Evolutionary conservation across 768 basidiomycete species (phyloP).

Genomic region (Pleurotus giganteus): DNA sequence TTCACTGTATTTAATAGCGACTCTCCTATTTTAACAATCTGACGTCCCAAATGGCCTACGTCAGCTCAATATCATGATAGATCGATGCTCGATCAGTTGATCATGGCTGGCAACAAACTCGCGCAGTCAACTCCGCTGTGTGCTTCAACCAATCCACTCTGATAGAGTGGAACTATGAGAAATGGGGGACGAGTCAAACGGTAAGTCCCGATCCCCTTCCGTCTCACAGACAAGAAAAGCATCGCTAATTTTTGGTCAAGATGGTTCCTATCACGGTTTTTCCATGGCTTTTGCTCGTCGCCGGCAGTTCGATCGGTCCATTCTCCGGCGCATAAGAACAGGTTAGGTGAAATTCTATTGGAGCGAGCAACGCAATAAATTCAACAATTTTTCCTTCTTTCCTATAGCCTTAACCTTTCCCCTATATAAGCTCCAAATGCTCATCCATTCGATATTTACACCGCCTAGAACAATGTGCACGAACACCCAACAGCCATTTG

Average conservation of each 20-base stretch:
- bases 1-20: neutral
- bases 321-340: conserved; percentile 9
- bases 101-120: conserved; percentile 4
- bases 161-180: conserved; percentile 11
- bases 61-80: neutral
- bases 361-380: conserved; percentile 2
- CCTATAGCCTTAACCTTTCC: neutral
- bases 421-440: conserved; percentile 9
- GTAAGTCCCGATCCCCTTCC: conserved; percentile 8
- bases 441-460: conserved; percentile 1
- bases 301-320: conserved; percentile 8
- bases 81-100: conserved; percentile 9
- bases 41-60: neutral
- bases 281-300: conserved; percentile 10
- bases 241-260: conserved; percentile 6
- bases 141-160: conserved; percentile 4
- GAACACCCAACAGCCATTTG: conserved; percentile 30
- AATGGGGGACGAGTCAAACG: conserved; percentile 9
- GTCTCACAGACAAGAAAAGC: conserved; percentile 10
- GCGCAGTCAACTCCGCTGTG: conserved; percentile 6
- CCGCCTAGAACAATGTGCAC: conserved; percentile 12
- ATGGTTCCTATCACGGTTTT: conserved; percentile 11
- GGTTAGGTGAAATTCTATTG: conserved; percentile 7
- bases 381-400: neutral
- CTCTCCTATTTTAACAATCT: conserved; percentile 3